Base-by-base conservation (phyloP, 176 grass and related monocot genomes). In the Olyra latifolia region DNA sequence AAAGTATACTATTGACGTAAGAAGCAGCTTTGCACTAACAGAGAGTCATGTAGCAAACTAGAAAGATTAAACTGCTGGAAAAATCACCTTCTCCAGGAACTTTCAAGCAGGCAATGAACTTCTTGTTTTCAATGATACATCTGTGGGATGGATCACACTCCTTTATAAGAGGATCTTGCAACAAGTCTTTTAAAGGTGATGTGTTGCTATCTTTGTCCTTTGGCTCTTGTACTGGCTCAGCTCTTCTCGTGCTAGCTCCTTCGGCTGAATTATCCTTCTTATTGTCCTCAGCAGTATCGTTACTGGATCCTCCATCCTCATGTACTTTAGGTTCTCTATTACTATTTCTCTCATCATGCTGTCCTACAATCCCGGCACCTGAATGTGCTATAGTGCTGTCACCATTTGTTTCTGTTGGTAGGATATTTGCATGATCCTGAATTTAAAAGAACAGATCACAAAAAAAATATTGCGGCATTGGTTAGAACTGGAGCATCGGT, bases 81-180 rank as follows among this genome's bases (percentile, higher is more conserved):
- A 78, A 71, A 74, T 24, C 80, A 98, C 96, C 96, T 87, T 89
- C 81, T 79, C 96, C 96, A 10, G 92, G 79, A 69, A 98, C 92
- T 91, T 93, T 93, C 64, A 95, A 89, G 71, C 95, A 98, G 66
- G 88, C 90, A 30, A 91, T 82, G 66, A 98, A 93, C 49, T 82
- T 91, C 39, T 86, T 79, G 10, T 91, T 89, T 85, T 76, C 80
- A 76, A 91, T 88, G 16, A 91, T 42, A 54, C 92, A 95, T 79
- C 86, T 93, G 75, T 93, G 88, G 15, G 84, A 95, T 47, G 86
- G 78, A 82, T 98, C 96, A 56, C 92, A 98, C 48, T 75, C 90
- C 78, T 80, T 74, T 38, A 93, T 69, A 62, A 80, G 74, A 55
- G 88, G 80, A 81, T 84, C 87, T 68, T 84, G 43, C 70, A 23